phyloP scores from a whole-genome alignment of 176 grass and related monocot genomes.

The Neostapfia colusana region DNA sequence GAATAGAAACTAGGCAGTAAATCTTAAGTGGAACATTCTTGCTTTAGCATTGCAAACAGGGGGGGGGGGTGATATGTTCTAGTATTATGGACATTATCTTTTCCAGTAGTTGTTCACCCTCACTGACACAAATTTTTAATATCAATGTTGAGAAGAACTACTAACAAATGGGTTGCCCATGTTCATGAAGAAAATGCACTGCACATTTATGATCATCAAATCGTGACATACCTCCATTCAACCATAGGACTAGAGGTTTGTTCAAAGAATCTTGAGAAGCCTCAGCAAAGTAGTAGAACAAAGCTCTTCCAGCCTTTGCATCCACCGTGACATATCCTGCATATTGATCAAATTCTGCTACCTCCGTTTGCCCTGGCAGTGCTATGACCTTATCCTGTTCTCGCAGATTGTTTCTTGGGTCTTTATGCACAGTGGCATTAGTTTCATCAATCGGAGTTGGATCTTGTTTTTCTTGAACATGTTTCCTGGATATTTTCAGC shows the following conservation, averaged over 20 bases:
- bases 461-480: conserved; percentile 30
- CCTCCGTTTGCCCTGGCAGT: conserved; percentile 55
- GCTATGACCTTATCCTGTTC: conserved; percentile 48
- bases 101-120: background rate
- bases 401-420: conserved; percentile 22
- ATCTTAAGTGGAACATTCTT: conserved; percentile 14
- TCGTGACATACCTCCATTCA: conserved; percentile 62
- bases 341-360: conserved; percentile 59
- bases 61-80: background rate
- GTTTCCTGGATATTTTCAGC: conserved; percentile 34
- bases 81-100: background rate
- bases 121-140: background rate
- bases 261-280: conserved; percentile 38
- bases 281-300: conserved; percentile 87
- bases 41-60: background rate
- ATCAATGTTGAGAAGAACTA: background rate
- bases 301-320: conserved; percentile 51
- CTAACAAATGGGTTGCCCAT: conserved; percentile 8
- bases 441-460: conserved; percentile 4
- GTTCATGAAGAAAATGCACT: conserved; percentile 27
- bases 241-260: conserved; percentile 71
- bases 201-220: background rate
- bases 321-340: conserved; percentile 67
- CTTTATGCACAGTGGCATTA: conserved; percentile 13
- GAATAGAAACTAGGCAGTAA: background rate